Evolutionary conservation across 495 filamentous ascomycete species (phyloP).

Genomic region (Aspergillus incahuasiensis): DNA sequence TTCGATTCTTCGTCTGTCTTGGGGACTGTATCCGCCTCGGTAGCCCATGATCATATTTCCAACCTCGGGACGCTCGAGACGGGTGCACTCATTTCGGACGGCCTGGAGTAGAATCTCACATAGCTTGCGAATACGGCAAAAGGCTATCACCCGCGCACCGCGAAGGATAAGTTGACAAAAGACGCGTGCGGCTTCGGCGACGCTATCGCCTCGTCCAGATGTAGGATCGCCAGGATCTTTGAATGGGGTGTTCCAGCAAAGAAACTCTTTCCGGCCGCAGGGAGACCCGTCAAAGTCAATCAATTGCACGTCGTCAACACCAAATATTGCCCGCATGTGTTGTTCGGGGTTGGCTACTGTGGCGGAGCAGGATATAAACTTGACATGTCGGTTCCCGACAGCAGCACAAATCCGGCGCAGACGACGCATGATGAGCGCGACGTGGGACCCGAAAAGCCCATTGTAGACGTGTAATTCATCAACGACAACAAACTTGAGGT

Average conservation of each 20-base stretch:
- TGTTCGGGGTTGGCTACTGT: constrained; percentile 91
- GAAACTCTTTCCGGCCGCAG: constrained; percentile 87
- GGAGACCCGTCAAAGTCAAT: constrained; percentile 92
- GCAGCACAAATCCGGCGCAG: constrained; percentile 86
- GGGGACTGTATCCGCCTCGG: constrained; percentile 90
- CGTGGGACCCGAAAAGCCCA: constrained; percentile 87
- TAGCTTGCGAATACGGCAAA: constrained; percentile 79
- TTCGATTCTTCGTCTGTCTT: constrained; percentile 87
- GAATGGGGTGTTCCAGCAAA: constrained; percentile 98
- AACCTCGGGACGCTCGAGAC: constrained; percentile 67
- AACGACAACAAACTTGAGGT: constrained; percentile 85
- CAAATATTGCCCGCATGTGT: constrained; percentile 92
- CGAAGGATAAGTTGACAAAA: constrained; percentile 88
- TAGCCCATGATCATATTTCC: constrained; percentile 88
- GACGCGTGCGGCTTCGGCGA: constrained; percentile 78
- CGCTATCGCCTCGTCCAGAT: constrained; percentile 77
- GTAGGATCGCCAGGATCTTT: constrained; percentile 84
- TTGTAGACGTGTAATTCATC: constrained; percentile 96
- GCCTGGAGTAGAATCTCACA: constrained; percentile 83
- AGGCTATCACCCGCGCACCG: constrained; percentile 90
- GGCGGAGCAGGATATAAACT: constrained; percentile 95
- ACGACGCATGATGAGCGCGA: constrained; percentile 91
- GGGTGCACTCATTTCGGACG: constrained; percentile 69
- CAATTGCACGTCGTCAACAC: constrained; percentile 71
- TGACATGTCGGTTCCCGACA: constrained; percentile 81